These are phyloP conservation scores for Pseudogymnoascus sp. DNA, from an alignment of 2,329 filamentous ascomycete species.

Conservation along the genomic window DNA sequence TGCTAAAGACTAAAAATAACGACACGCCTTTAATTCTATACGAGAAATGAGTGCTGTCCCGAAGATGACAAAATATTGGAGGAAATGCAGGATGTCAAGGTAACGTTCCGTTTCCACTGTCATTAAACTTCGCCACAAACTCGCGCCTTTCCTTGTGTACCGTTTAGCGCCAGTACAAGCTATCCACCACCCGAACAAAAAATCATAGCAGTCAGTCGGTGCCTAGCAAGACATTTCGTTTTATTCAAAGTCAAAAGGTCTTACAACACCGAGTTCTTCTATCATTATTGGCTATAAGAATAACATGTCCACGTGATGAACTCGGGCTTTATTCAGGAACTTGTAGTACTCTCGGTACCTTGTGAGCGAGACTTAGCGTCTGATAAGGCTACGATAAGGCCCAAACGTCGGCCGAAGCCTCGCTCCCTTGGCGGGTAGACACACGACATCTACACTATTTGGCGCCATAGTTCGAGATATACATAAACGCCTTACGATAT, in stretches of 20 bases:
- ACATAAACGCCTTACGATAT: neutral
- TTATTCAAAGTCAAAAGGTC: conserved; percentile 1
- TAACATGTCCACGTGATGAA: neutral
- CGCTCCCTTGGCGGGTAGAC: conserved; percentile 4
- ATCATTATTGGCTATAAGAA: neutral
- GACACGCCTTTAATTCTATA: neutral
- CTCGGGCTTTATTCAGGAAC: neutral
- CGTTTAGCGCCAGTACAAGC: neutral
- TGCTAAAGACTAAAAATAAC: neutral
- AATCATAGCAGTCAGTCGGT: neutral
- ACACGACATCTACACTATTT: neutral
- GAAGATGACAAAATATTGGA: conserved; percentile 5
- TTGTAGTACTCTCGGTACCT: neutral
- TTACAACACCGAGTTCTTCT: neutral
- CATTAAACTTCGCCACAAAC: conserved; percentile 1
- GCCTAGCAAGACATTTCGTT: neutral
- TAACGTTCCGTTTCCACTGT: conserved; percentile 4
- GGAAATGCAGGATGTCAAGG: neutral
- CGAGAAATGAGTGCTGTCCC: neutral
- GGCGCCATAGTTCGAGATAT: neutral
- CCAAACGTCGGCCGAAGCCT: neutral
- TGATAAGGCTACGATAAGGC: conserved; percentile 7
- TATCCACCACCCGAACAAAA: neutral
- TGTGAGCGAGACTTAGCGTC: neutral
- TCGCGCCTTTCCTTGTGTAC: neutral